Conservation (phyloP, 2,329 filamentous ascomycete genomes). For the Endoconidiophora laricicola region DNA sequence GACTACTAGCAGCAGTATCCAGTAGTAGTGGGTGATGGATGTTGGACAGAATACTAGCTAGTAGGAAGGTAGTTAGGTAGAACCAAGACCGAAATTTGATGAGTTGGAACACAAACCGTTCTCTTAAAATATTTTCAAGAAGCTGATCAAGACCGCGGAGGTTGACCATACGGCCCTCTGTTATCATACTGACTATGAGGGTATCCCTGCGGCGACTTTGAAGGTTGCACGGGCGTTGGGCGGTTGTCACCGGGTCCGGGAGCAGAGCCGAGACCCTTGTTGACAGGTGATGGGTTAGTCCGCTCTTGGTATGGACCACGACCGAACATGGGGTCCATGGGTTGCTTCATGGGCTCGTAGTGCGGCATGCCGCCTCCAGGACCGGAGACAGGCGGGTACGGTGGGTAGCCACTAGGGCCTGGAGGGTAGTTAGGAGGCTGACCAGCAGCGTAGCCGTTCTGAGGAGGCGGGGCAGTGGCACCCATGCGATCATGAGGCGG, state of each 20-base stretch:
- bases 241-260: slow-evolving; percentile 1
- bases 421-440: slow-evolving; percentile 11
- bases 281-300: slow-evolving; percentile 7
- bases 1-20: no score
- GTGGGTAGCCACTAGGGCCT: not conserved
- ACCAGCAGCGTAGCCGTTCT: slow-evolving; percentile 9
- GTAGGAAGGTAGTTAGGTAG: no score
- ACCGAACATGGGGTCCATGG: slow-evolving; percentile 9
- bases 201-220: slow-evolving; percentile 10
- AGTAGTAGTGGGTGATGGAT: no score
- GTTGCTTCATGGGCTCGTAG: slow-evolving; percentile 10
- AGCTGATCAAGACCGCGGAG: not conserved
- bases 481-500: slow-evolving; percentile 8
- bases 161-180: slow-evolving; percentile 7
- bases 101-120: no score
- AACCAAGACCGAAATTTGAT: not conserved
- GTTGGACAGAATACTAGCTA: no score
- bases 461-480: slow-evolving; percentile 9
- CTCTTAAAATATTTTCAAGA: no score
- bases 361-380: not conserved
- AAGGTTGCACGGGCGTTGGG: slow-evolving; percentile 2
- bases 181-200: slow-evolving; percentile 9
- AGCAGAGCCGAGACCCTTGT: slow-evolving; percentile 3
- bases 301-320: slow-evolving; percentile 10
- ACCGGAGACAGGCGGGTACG: not conserved